Evolutionary conservation across 164 flowering plant genomes (phyloP).

Genomic region (Dillenia suffruticosa): DNA sequence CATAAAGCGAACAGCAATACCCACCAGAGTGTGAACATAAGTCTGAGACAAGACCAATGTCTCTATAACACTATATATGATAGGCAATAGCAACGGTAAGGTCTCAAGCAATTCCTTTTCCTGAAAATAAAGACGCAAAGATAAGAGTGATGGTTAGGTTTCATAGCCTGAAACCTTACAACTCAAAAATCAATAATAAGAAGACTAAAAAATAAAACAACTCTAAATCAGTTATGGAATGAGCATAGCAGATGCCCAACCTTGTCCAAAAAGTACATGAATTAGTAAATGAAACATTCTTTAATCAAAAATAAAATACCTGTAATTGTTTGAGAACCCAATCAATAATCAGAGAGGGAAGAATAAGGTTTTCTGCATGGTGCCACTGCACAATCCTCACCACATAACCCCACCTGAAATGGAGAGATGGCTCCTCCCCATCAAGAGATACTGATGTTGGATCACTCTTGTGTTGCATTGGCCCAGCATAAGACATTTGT

Average conservation of each 20-base stretch:
- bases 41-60: slow-evolving; percentile 65
- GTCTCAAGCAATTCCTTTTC: slow-evolving; percentile 72
- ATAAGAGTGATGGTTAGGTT: too few relatives aligned
- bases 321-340: slow-evolving; percentile 89
- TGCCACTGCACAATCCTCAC: slow-evolving; percentile 92
- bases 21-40: slow-evolving; percentile 76
- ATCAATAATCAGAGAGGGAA: slow-evolving; percentile 80
- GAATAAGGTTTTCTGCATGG: slow-evolving; percentile 73
- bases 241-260: too few relatives aligned
- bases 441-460: slow-evolving; percentile 33
- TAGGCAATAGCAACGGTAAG: slow-evolving; percentile 76
- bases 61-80: slow-evolving; percentile 73
- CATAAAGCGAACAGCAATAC: slow-evolving; percentile 62
- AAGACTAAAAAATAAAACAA: slow-evolving; percentile 1
- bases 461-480: slow-evolving; percentile 48
- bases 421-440: slow-evolving; percentile 70
- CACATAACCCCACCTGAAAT: slow-evolving; percentile 92
- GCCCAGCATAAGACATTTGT: slow-evolving; percentile 51
- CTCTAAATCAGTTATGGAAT: too few relatives aligned
- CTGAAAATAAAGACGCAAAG: slow-evolving; percentile 29
- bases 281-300: too few relatives aligned
- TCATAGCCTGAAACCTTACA: too few relatives aligned
- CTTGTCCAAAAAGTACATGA: too few relatives aligned
- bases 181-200: not conserved
- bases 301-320: slow-evolving; percentile 27